A percentile compares a stretch with the other conserved stretches of the same genome.
These are phyloP conservation scores for Picea glauca DNA, from an alignment of 75 land plant genomes.

Conservation along the genomic window DNA sequence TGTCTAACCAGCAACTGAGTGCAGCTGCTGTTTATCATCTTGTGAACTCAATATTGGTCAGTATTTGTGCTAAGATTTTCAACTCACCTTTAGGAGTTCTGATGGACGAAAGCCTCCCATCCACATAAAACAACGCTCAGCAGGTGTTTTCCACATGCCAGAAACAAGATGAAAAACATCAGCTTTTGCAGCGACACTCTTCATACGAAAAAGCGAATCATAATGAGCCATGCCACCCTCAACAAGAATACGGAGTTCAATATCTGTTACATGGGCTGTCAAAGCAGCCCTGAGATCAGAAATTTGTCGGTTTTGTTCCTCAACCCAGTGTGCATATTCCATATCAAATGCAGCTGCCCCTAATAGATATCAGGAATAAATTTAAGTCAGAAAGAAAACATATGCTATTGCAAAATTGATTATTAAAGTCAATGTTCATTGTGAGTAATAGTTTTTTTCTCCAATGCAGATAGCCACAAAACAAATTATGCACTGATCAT, in stretches of 20 bases:
- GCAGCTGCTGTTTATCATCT: not conserved
- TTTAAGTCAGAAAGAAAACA: slow-evolving; percentile 2
- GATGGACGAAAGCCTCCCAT: slow-evolving; percentile 97
- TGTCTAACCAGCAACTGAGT: not conserved
- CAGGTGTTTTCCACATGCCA: slow-evolving; percentile 85
- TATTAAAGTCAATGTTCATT: not conserved
- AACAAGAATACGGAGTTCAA: slow-evolving; percentile 67
- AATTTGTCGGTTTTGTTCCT: slow-evolving; percentile 64
- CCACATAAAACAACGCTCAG: slow-evolving; percentile 91
- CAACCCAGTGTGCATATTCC: slow-evolving; percentile 77
- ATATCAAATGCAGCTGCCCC: slow-evolving; percentile 73
- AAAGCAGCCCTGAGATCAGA: slow-evolving; percentile 67
- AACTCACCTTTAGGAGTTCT: slow-evolving; percentile 76
- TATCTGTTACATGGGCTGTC: slow-evolving; percentile 53
- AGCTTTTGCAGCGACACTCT: slow-evolving; percentile 67
- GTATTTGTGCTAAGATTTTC: no score
- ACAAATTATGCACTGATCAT: not conserved
- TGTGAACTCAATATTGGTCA: not conserved
- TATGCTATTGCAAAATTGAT: not conserved
- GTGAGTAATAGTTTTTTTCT: not conserved
- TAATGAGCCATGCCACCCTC: slow-evolving; percentile 71
- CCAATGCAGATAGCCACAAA: not conserved
- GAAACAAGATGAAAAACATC: slow-evolving; percentile 90
- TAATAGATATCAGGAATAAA: slow-evolving; percentile 15
- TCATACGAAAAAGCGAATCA: slow-evolving; percentile 70